Evolutionary conservation across 2,329 filamentous ascomycete genomes (phyloP), one percentile per base, ranked within the genome.

Genomic region (Nemania sp.): DNA sequence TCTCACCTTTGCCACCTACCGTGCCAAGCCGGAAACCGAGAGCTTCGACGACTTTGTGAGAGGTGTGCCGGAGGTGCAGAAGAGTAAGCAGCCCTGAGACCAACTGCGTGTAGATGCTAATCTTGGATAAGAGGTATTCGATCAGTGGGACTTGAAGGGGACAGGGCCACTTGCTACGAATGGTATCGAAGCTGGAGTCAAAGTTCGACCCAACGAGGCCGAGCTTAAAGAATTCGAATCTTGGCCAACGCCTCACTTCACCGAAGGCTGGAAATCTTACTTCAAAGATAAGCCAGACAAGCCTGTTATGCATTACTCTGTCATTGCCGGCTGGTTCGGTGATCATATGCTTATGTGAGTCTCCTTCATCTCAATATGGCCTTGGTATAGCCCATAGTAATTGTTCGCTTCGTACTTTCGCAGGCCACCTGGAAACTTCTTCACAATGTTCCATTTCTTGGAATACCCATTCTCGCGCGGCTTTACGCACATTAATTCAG

Each of bases 231-330:
- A 84, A 64, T 88, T 91, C 71, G 84, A 87, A 68, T 79, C 70
- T 6, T 90, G 89, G 87, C 88, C 89, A 0, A 90, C 83, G 42
- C 83, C 83, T 9, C 84, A 90, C 48, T 93, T 93, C 76, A 80
- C 79, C 40, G 80, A 81, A 6, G 88, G 88, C 2, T 93, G 88
- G 88, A 84, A 92, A 64, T 86, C 81, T 49, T 92, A 93, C 75
- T 93, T 92, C 72, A 88, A 90, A 76, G 73, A 92, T 68, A 91
- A 91, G 76, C 88, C 88, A 1, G 88, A 92, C 72, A 92, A 92
- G 78, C 89, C 89, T 0, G 88, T 92, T 37, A 92, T 92, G 89
- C 89, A 92, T 68, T 92, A 92, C 73, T 87, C 81, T 1, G 82
- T 91, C 50, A 91, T 92, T 65, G 76, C 86, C 14, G 86, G 86